Evolutionary conservation across 2,329 filamentous ascomycete genomes (phyloP).

Genomic region (Juglanconis oblonga): DNA sequence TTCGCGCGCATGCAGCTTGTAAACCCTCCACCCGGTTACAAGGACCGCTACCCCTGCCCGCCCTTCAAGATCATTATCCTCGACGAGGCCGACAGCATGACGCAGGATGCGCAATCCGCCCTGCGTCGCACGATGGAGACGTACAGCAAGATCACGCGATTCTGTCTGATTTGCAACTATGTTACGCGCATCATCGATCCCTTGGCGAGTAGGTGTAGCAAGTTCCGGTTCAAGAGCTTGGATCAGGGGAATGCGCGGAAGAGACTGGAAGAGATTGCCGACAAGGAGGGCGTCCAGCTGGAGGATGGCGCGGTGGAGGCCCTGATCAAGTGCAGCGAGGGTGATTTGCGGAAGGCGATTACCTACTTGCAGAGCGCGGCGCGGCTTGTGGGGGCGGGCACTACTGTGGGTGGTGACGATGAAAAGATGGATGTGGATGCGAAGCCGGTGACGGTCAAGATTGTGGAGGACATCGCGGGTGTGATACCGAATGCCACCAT

Average conservation of each 20-base stretch:
- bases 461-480: constrained; percentile 91
- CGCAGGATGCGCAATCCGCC: constrained; percentile 93
- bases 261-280: constrained; percentile 79
- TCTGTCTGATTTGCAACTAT: constrained; percentile 98
- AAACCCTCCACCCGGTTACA: constrained; percentile 69
- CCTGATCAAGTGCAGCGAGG: constrained; percentile 83
- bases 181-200: constrained; percentile 98
- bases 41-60: constrained; percentile 79
- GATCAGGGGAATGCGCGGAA: constrained; percentile 80
- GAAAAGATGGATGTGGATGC: constrained; percentile 61
- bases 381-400: constrained; percentile 70
- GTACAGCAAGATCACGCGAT: constrained; percentile 92
- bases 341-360: constrained; percentile 93
- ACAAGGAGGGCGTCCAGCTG: constrained; percentile 70
- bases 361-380: constrained; percentile 96
- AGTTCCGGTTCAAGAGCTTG: constrained; percentile 96
- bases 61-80: constrained; percentile 99
- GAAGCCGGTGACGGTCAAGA: constrained; percentile 68
- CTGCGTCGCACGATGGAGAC: constrained; percentile 97
- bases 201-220: constrained; percentile 86
- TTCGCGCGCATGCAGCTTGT: constrained; percentile 95
- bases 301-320: constrained; percentile 79
- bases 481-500: constrained; percentile 81
- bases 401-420: constrained; percentile 38
- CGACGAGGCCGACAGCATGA: constrained; percentile 98